Percentiles rank a stretch among this genome's conserved stretches.
phyloP scores from a whole-genome alignment of 73 alveolate species.

The Paramecium sonneborni region DNA sequence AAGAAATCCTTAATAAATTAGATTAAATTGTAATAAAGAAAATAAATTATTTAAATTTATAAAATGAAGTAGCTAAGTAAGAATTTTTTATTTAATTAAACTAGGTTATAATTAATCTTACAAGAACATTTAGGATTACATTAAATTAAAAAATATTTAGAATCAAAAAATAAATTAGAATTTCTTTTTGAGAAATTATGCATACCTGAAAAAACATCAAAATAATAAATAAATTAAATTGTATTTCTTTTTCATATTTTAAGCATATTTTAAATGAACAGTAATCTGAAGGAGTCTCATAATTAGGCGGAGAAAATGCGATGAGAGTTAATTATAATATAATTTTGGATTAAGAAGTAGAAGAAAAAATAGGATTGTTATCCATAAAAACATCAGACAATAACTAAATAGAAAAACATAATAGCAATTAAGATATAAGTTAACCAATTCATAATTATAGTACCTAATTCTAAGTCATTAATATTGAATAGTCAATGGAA shows the following conservation, averaged over 20 bases:
- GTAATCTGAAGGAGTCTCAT: neutral
- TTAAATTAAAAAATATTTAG: neutral
- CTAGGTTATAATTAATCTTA: neutral
- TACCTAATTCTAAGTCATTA: too few species aligned
- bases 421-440: too few species aligned
- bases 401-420: too few species aligned
- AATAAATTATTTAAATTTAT: neutral
- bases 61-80: neutral
- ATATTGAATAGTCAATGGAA: too few species aligned
- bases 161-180: neutral
- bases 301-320: neutral
- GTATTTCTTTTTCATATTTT: neutral
- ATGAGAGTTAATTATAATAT: neutral
- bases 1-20: neutral
- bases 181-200: neutral
- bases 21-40: neutral
- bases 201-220: neutral
- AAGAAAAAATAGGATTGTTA: neutral
- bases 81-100: neutral
- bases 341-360: neutral
- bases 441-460: too few species aligned
- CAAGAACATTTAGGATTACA: neutral
- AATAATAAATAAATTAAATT: neutral
- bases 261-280: neutral
- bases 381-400: too few species aligned